Base-by-base conservation (phyloP, 352 stramenopile genomes). In the Globisporangium nagaii region DNA sequence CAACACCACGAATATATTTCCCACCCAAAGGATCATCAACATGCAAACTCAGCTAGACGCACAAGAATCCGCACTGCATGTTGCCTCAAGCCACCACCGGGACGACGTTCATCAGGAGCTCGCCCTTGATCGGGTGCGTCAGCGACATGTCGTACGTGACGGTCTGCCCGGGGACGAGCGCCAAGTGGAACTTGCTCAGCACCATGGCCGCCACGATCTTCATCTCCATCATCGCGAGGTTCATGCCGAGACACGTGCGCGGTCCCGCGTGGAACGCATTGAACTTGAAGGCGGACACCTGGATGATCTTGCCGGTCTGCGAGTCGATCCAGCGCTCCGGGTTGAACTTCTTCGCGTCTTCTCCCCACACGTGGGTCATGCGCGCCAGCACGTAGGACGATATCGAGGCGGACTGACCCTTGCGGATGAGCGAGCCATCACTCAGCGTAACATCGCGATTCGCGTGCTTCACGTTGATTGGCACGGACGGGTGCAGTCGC, bases 211-310 rank as follows among this genome's bases (percentile, higher is more conserved):
- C 53, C 3, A 65, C 61, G 48, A 73, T 78, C 46, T 79, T 79
- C 20, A 75, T 74, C 56, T 76, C 62, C 27, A 83, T 42, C 49
- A 83, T 49, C 12, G 75, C 75, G 19, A 86, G 31, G 22, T 56
- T 43, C 27, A 57, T 73, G 19, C 75, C 75, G 3, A 84, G 48
- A 40, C 75, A 86, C n/a, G 56, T 20, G 5, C 72, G 56, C 19
- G 63, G 65, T 1, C 75, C 72, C 0, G 62, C 73, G 49, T 77
- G 61, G 55, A 87, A 87, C 2, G 62, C 51, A 11, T 60, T 53
- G 46, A 72, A 81, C 47, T 84, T 63, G 60, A 68, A 86, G 20
- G 53, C 25, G 30, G 67, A 73, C 17, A 61, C 58, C 3, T 27
- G 8, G 13, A 25, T n/a, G 35, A 70, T 17, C 19, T 50, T 66